A percentile compares a stretch with the other conserved stretches of the same genome.
These are phyloP conservation scores for Limtongia smithiae DNA, from an alignment of 805 yeast species.

Conservation along the genomic window DNA sequence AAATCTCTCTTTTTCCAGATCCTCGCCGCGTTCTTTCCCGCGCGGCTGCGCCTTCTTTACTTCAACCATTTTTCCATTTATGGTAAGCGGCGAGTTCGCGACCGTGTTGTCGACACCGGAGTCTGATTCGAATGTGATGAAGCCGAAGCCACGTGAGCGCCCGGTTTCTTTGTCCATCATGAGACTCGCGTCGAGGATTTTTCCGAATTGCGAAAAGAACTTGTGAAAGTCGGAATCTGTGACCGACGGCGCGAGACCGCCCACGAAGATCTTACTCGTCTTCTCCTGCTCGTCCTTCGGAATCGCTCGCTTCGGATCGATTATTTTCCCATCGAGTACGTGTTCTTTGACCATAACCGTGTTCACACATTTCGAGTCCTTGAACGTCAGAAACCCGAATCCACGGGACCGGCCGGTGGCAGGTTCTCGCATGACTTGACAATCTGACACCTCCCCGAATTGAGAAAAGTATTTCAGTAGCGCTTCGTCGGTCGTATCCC, in stretches of 20 bases:
- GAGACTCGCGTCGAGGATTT: conserved; percentile 89
- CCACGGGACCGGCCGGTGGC: conserved; percentile 85
- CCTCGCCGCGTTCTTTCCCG: conserved; percentile 6
- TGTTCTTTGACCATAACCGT: conserved; percentile 83
- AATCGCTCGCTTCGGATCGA: conserved; percentile 96
- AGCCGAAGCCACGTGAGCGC: conserved; percentile 94
- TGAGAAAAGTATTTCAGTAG: conserved; percentile 76
- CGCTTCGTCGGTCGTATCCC: conserved; percentile 88
- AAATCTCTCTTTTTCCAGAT: no score
- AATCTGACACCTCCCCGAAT: conserved; percentile 83
- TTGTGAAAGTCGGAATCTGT: conserved; percentile 85
- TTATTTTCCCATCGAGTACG: conserved; percentile 88
- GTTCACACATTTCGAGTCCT: conserved; percentile 75
- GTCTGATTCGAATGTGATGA: conserved; percentile 91
- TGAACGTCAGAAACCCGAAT: conserved; percentile 88
- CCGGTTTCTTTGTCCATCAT: conserved; percentile 98
- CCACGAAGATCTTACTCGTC: conserved; percentile 94
- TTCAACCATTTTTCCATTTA: conserved; percentile 66
- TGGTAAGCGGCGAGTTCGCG: conserved; percentile 71
- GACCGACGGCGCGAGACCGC: conserved; percentile 92
- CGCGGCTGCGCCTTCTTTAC: conserved; percentile 40
- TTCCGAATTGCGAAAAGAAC: conserved; percentile 83
- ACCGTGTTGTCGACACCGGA: conserved; percentile 90
- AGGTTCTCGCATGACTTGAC: conserved; percentile 89
- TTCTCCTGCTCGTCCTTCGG: conserved; percentile 97